Conservation (phyloP, 164 flowering plant genomes). For the Dillenia turbinata region DNA sequence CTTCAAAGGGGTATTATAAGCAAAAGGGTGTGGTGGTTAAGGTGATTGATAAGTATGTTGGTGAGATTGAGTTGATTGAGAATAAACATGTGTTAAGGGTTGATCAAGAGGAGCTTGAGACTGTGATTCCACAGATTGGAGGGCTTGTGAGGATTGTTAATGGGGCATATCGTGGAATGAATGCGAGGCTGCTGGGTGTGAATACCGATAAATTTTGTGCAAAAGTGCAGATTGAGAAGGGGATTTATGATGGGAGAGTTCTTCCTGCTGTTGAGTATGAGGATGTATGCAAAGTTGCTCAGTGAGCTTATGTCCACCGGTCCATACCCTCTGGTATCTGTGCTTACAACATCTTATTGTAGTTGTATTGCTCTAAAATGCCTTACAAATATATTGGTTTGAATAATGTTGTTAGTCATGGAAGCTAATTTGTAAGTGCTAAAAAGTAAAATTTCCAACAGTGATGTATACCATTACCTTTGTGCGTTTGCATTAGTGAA, state of each 20-base stretch:
- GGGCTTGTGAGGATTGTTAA: conserved; percentile 75
- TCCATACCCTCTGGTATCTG: too few species aligned
- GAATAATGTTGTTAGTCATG: too few species aligned
- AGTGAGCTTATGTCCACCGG: neutral
- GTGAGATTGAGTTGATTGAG: conserved; percentile 81
- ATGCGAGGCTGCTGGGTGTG: conserved; percentile 59
- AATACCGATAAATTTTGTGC: conserved; percentile 68
- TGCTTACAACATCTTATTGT: too few species aligned
- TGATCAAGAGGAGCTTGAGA: conserved; percentile 90
- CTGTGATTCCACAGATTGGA: conserved; percentile 88
- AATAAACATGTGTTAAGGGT: conserved; percentile 73
- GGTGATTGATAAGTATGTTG: conserved; percentile 80
- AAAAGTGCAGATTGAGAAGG: conserved; percentile 83
- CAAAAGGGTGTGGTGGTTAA: conserved; percentile 72
- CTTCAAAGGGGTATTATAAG: conserved; percentile 76
- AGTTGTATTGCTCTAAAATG: too few species aligned
- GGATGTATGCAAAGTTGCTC: conserved; percentile 66
- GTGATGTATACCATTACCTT: too few species aligned
- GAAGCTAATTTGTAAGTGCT: too few species aligned
- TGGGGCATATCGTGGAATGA: conserved; percentile 90
- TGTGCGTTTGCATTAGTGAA: too few species aligned
- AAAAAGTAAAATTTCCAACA: too few species aligned
- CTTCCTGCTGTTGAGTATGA: conserved; percentile 76
- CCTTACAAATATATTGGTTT: too few species aligned
- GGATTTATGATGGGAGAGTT: conserved; percentile 76